Percentiles rank a stretch among this genome's conserved stretches.
These are phyloP conservation scores for Gossypium ekmanianum DNA, from an alignment of 345 rosid species.

Conservation along the genomic window DNA sequence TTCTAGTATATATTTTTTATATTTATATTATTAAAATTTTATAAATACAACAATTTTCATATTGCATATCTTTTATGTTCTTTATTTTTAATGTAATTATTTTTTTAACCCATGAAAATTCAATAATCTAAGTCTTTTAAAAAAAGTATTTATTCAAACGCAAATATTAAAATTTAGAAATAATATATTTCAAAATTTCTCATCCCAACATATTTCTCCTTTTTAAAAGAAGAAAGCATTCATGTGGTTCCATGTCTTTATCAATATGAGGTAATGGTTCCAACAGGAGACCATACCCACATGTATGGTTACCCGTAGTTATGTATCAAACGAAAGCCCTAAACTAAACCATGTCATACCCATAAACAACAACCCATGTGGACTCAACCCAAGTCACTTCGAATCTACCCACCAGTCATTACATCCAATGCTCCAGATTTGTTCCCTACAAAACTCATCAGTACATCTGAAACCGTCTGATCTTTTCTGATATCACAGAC, in stretches of 20 bases:
- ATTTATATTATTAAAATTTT: no score
- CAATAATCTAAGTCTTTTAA: no score
- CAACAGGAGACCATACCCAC: constrained; percentile 10
- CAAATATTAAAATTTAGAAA: no score
- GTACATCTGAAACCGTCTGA: constrained; percentile 21
- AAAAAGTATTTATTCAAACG: no score
- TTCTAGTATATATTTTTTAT: no score
- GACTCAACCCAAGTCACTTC: constrained; percentile 28
- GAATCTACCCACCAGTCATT: constrained; percentile 13
- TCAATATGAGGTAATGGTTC: constrained; percentile 9
- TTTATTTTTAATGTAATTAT: no score
- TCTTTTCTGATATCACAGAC: constrained; percentile 20
- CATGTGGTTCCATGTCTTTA: not conserved
- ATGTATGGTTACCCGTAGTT: not conserved
- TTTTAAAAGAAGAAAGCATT: not conserved
- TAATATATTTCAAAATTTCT: no score
- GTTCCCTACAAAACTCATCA: not conserved
- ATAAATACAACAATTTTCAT: no score
- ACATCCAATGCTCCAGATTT: constrained; percentile 26
- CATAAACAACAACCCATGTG: constrained; percentile 38
- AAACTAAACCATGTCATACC: constrained; percentile 16
- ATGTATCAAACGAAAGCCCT: not conserved
- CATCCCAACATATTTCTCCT: no score
- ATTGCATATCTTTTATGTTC: no score
- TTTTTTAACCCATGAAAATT: no score